Evolutionary conservation across 2,329 filamentous ascomycete species (phyloP).

Genomic region (Exophiala sp.): DNA sequence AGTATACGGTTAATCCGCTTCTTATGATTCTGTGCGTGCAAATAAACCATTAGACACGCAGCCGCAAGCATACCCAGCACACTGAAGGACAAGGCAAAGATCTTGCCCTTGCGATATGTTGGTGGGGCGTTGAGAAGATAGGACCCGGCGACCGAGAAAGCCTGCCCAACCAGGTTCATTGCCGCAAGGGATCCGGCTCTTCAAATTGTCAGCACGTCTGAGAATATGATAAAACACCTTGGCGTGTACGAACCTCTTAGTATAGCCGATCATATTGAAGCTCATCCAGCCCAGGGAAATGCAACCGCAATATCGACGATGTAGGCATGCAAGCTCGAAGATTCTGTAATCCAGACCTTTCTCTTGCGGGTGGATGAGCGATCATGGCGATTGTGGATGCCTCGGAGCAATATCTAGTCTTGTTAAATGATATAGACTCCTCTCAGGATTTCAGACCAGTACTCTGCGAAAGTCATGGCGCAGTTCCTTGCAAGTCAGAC

Average conservation of each 20-base stretch:
- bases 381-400: no score
- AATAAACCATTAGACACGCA: background rate
- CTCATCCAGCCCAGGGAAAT: background rate
- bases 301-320: no score
- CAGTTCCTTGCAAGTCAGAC: background rate
- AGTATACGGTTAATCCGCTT: background rate
- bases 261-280: slow-evolving; percentile 1
- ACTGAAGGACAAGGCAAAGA: background rate
- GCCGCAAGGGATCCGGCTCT: background rate
- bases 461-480: background rate
- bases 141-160: background rate
- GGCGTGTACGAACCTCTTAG: slow-evolving; percentile 1
- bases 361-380: no score
- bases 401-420: no score
- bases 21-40: background rate
- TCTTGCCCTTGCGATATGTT: background rate
- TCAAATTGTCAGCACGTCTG: background rate
- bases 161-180: background rate
- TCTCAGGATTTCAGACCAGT: no score
- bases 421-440: no score
- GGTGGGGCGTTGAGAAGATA: background rate
- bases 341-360: no score
- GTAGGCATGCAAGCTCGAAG: no score
- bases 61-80: background rate
- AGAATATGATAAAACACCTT: background rate